Evolutionary conservation across 768 basidiomycete genomes (phyloP).

Genomic region (Tulasnella calospora): DNA sequence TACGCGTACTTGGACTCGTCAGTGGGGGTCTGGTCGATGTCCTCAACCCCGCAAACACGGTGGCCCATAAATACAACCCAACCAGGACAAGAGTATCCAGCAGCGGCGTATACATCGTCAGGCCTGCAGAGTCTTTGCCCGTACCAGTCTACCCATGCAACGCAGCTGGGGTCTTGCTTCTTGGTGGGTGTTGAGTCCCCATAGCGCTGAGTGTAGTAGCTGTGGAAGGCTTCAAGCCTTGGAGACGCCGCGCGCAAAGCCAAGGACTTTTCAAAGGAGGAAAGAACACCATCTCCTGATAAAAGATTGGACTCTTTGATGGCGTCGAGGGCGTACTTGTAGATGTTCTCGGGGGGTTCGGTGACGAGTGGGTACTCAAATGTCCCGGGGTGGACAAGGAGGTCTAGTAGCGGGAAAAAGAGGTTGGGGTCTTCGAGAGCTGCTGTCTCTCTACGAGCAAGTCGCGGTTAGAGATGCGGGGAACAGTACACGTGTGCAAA

Average conservation of each 20-base stretch:
- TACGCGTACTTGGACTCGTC: not conserved
- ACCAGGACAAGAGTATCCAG: not conserved
- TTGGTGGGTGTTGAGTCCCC: constrained; percentile 33
- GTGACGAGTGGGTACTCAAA: constrained; percentile 37
- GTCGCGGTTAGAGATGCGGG: not conserved
- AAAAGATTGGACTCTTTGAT: constrained; percentile 48
- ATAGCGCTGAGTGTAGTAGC: constrained; percentile 49
- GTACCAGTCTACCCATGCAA: constrained; percentile 83
- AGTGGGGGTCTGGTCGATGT: not conserved
- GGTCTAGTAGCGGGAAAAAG: constrained; percentile 73
- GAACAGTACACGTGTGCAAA: not conserved
- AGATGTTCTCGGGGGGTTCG: constrained; percentile 46
- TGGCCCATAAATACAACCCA: constrained; percentile 11
- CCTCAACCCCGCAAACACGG: constrained; percentile 30
- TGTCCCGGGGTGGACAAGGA: constrained; percentile 51
- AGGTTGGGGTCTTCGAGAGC: constrained; percentile 62
- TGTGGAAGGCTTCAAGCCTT: constrained; percentile 77
- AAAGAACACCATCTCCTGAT: constrained; percentile 47
- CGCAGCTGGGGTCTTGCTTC: constrained; percentile 42
- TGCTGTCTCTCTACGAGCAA: constrained; percentile 65
- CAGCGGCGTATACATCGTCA: constrained; percentile 29
- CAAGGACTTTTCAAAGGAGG: constrained; percentile 64
- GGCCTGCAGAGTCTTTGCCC: constrained; percentile 57
- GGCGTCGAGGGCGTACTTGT: constrained; percentile 52
- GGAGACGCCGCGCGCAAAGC: constrained; percentile 75